These are phyloP conservation scores for Yamadazyma paraphyllophila DNA, from an alignment of 805 yeast species.

Conservation along the genomic window DNA sequence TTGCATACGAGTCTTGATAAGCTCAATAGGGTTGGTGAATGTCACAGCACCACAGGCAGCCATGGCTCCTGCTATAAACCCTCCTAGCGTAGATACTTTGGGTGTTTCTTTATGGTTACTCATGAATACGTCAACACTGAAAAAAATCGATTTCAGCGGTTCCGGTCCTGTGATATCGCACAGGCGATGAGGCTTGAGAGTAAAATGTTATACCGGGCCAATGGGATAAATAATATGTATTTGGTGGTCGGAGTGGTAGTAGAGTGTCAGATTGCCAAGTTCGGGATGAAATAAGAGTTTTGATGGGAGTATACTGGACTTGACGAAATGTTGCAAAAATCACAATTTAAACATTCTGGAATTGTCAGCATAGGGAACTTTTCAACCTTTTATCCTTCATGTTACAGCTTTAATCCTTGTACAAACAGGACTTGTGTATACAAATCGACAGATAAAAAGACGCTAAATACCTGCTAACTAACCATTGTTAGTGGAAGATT, in stretches of 20 bases:
- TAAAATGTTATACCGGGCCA: background rate
- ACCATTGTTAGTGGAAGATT: too few species aligned
- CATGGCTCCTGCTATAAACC: constrained; percentile 84
- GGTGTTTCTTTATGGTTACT: constrained; percentile 14
- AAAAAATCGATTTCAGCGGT: constrained; percentile 1
- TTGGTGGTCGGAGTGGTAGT: too few species aligned
- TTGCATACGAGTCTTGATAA: constrained; percentile 95
- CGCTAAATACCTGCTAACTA: background rate
- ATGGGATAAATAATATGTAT: background rate
- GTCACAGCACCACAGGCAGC: constrained; percentile 99
- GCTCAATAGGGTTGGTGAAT: constrained; percentile 91
- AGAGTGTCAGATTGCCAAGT: too few species aligned
- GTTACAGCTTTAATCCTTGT: background rate
- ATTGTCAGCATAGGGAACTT: too few species aligned
- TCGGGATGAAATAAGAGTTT: too few species aligned
- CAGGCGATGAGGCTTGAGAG: background rate
- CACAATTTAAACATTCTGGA: too few species aligned
- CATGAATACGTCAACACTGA: background rate
- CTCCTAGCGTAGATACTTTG: constrained; percentile 64
- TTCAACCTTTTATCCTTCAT: too few species aligned
- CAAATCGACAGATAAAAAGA: too few species aligned
- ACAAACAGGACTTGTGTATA: background rate
- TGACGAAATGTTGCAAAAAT: background rate
- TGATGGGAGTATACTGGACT: too few species aligned
- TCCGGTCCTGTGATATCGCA: constrained; percentile 7